Evolutionary conservation across 495 filamentous ascomycete species (phyloP).

Genomic region (Niebla homalea): DNA sequence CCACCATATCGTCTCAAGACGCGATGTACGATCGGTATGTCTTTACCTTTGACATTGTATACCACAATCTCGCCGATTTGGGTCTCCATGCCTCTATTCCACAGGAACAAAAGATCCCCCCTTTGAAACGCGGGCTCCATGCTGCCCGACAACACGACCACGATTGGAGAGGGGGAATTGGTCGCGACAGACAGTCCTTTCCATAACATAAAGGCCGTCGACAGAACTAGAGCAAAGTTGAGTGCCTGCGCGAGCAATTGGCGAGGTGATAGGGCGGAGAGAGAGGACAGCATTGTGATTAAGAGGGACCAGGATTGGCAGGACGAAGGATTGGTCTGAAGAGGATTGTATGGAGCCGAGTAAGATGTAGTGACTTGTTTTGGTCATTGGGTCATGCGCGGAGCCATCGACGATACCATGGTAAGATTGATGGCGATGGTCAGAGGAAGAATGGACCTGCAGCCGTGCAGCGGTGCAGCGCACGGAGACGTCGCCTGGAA

Average conservation of each 20-base stretch:
- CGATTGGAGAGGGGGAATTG: constrained; percentile 83
- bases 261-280: constrained; percentile 59
- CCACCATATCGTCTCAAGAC: constrained; percentile 60
- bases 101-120: constrained; percentile 84
- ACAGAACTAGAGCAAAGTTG: constrained; percentile 90
- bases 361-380: neutral
- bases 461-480: no score
- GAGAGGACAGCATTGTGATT: constrained; percentile 55
- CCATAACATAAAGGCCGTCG: constrained; percentile 97
- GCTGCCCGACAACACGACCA: constrained; percentile 83
- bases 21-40: constrained; percentile 89
- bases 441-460: no score
- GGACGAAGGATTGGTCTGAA: neutral
- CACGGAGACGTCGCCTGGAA: no score
- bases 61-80: constrained; percentile 84
- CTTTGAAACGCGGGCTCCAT: constrained; percentile 98
- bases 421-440: no score
- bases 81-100: constrained; percentile 73
- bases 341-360: neutral
- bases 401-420: neutral
- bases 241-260: constrained; percentile 79
- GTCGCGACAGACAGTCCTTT: constrained; percentile 81
- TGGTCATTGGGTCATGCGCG: neutral
- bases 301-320: neutral
- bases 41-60: constrained; percentile 83